Evolutionary conservation across 768 basidiomycete genomes (phyloP), one percentile per base, ranked within the genome.

Genomic region (Mycena chlorophos): DNA sequence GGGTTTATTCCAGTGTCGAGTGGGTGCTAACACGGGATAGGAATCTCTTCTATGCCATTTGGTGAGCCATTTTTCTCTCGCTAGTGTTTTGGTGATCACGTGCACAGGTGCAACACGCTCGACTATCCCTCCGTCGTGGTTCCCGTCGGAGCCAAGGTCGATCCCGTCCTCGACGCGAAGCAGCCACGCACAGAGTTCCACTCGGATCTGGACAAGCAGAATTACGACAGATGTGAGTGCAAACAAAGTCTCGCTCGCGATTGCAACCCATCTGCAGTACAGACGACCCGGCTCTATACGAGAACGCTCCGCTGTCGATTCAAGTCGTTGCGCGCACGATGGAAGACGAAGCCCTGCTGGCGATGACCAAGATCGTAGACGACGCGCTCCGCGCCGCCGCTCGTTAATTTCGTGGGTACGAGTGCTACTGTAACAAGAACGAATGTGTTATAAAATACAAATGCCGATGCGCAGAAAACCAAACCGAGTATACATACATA

Each of bases 301-400:
- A 67, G 52, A 78, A 82, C 53, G 84, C 83, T 0, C 89, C 89
- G 0, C 73, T 91, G 17, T 70, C 75, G 5, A 66, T 91, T 27
- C 89, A 91, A 66, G 65, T 91, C 6, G 75, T 89, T 8, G 87
- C 86, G 2, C 76, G 84, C 40, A 87, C 85, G 4, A 71, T 83
- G 54, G 89, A 91, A 63, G 90, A 91, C 62, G 89, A 91, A 62
- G 89, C 83, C 0, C 80, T 89, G 2, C 78, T 91, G 49, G 79
- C 74, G 0, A 83, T 91, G 80, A 77, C 81, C 5, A 84, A 88
- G 63, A 78, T 91, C 22, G 80, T 88, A 12, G 84, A 83, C 43
- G 66, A 66, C 0, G 85, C 84, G 8, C 67, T 85, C 55, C 79
- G 76, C 58, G 60, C 58, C 20, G 38, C 20, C 1, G n/a, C n/a